Evolutionary conservation across 306 rosid genomes (phyloP).

Genomic region (Clitoria ternatea): DNA sequence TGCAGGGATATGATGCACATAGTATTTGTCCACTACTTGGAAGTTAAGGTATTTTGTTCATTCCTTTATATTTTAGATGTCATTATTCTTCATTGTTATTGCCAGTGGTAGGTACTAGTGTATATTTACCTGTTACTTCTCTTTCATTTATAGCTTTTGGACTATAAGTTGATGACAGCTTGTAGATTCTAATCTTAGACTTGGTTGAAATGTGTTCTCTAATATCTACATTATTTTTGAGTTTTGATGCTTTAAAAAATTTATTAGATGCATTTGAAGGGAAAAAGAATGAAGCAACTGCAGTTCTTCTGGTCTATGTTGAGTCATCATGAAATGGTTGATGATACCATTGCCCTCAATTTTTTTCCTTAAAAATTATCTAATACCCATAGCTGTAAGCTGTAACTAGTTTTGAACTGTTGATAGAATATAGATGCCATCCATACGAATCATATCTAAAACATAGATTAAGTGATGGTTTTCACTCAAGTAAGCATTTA

Average conservation of each 20-base stretch:
- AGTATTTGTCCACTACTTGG: slow-evolving; percentile 93
- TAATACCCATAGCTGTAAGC: background rate
- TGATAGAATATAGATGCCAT: no score
- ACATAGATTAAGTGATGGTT: no score
- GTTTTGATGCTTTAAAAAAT: slow-evolving; percentile 6
- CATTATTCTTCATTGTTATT: background rate
- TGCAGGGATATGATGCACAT: slow-evolving; percentile 91
- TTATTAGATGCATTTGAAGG: background rate
- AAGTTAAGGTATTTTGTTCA: slow-evolving; percentile 65
- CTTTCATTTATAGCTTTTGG: slow-evolving; percentile 5
- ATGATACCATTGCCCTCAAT: background rate
- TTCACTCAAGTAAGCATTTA: no score
- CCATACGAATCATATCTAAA: no score
- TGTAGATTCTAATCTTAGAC: background rate
- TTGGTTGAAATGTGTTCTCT: slow-evolving; percentile 13
- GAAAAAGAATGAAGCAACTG: background rate
- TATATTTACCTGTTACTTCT: background rate
- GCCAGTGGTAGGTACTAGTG: background rate
- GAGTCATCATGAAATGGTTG: background rate
- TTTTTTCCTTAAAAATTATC: background rate
- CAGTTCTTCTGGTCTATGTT: background rate
- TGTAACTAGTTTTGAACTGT: no score
- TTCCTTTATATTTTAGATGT: background rate
- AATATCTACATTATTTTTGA: background rate
- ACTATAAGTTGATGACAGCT: background rate